Evolutionary conservation across 2,329 filamentous ascomycete species (phyloP).

Genomic region (Curvularia lunata): DNA sequence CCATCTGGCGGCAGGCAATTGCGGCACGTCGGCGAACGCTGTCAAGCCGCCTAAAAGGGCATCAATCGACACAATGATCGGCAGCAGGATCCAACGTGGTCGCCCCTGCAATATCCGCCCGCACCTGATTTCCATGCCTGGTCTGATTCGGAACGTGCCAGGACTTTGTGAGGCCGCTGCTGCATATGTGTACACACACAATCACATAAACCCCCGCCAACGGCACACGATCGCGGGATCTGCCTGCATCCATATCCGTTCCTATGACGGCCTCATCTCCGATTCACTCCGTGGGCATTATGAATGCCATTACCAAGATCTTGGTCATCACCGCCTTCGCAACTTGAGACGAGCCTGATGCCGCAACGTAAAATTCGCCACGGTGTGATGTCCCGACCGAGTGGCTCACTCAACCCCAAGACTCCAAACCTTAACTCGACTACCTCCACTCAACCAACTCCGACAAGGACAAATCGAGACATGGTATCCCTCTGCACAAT

Average conservation of each 20-base stretch:
- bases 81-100: slow-evolving; percentile 5
- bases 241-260: neutral
- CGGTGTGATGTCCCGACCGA: slow-evolving; percentile 18
- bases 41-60: slow-evolving; percentile 2
- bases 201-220: neutral
- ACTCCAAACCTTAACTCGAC: slow-evolving; percentile 34
- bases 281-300: neutral
- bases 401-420: slow-evolving; percentile 17
- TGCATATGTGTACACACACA: neutral
- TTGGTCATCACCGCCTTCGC: neutral
- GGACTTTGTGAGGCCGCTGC: neutral
- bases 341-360: slow-evolving; percentile 20
- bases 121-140: neutral
- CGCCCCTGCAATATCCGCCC: slow-evolving; percentile 15
- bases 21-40: slow-evolving; percentile 8
- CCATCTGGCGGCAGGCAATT: slow-evolving; percentile 9
- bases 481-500: neutral
- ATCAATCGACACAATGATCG: slow-evolving; percentile 4
- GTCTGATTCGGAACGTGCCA: neutral
- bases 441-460: slow-evolving; percentile 17
- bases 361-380: slow-evolving; percentile 2
- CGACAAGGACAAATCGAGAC: neutral
- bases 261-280: neutral
- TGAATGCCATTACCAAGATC: neutral
- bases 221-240: neutral